Evolutionary conservation across 1,284 basidiomycete species (phyloP).

Genomic region (Chalciporus sp.): DNA sequence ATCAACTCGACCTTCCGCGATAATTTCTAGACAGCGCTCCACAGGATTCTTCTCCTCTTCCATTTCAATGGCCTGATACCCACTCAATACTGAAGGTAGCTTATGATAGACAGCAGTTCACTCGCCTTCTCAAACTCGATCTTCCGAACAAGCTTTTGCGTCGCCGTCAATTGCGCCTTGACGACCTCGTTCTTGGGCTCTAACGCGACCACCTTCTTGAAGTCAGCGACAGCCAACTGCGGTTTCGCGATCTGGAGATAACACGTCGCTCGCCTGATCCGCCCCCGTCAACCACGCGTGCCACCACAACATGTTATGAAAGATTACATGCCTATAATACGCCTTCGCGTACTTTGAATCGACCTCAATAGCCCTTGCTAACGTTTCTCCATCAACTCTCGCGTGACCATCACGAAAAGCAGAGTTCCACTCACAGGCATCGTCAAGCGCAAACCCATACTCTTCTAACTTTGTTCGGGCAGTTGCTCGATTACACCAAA

Average conservation of each 20-base stretch:
- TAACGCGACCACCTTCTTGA: conserved; percentile 83
- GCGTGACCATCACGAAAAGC: conserved; percentile 8
- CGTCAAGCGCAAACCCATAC: conserved; percentile 78
- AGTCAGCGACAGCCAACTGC: conserved; percentile 82
- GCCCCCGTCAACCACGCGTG: conserved; percentile 6
- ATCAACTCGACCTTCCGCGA: conserved; percentile 64
- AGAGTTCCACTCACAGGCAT: conserved; percentile 61
- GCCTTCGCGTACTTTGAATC: conserved; percentile 93
- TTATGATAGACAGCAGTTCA: background rate
- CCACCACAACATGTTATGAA: background rate
- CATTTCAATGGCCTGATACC: conserved; percentile 80
- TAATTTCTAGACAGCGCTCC: conserved; percentile 74
- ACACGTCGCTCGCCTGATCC: conserved; percentile 81
- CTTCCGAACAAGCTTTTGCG: conserved; percentile 86
- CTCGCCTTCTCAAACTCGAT: conserved; percentile 88
- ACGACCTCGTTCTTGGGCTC: conserved; percentile 89
- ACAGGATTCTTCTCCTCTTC: conserved; percentile 84
- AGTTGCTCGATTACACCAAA: conserved; percentile 83
- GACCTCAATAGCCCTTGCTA: conserved; percentile 85
- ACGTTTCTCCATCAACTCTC: conserved; percentile 14
- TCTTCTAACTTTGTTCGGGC: conserved; percentile 81
- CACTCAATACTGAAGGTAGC: conserved; percentile 1
- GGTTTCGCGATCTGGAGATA: conserved; percentile 89
- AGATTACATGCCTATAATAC: conserved; percentile 67
- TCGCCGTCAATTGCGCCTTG: conserved; percentile 80